These are phyloP conservation scores for Mycena kentingensis DNA, from an alignment of 768 basidiomycete species.

Conservation along the genomic window DNA sequence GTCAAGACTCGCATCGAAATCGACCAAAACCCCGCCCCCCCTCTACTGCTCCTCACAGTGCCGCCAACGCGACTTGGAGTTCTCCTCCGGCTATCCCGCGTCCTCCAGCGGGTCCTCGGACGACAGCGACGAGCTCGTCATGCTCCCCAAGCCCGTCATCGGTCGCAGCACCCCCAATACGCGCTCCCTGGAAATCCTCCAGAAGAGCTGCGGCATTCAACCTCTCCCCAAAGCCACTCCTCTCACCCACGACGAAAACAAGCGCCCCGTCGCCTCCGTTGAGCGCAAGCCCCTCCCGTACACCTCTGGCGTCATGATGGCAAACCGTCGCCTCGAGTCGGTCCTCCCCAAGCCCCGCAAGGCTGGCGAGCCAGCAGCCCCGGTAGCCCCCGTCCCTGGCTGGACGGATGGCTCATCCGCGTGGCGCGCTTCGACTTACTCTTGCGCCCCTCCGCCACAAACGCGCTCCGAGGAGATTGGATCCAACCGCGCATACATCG, in stretches of 20 bases:
- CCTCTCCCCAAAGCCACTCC: constrained; percentile 57
- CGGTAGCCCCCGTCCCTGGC: constrained; percentile 54
- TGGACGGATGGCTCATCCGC: constrained; percentile 70
- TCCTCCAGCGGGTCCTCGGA: constrained; percentile 47
- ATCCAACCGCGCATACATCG: constrained; percentile 40
- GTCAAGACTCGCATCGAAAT: constrained; percentile 66
- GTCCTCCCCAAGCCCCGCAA: constrained; percentile 45
- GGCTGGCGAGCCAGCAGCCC: constrained; percentile 35
- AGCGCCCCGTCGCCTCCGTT: constrained; percentile 17
- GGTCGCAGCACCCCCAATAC: constrained; percentile 42
- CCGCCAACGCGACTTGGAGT: constrained; percentile 57
- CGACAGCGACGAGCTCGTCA: constrained; percentile 39
- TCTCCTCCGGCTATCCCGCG: constrained; percentile 40
- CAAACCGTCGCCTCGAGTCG: constrained; percentile 55
- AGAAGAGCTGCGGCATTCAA: constrained; percentile 43
- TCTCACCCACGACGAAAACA: constrained; percentile 33
- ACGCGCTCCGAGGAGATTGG: constrained; percentile 33
- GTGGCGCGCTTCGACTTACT: constrained; percentile 69
- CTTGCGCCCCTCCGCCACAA: constrained; percentile 45
- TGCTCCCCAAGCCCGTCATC: constrained; percentile 35
- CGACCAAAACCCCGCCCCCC: constrained; percentile 77
- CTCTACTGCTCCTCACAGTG: constrained; percentile 86
- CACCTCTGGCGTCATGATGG: constrained; percentile 70
- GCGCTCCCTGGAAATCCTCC: constrained; percentile 38
- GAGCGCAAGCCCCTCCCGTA: constrained; percentile 43